Percentiles rank a stretch among this genome's conserved stretches.
Evolutionary conservation across 2,329 filamentous ascomycete genomes (phyloP).

Genomic region (Aureobasidium sp.): DNA sequence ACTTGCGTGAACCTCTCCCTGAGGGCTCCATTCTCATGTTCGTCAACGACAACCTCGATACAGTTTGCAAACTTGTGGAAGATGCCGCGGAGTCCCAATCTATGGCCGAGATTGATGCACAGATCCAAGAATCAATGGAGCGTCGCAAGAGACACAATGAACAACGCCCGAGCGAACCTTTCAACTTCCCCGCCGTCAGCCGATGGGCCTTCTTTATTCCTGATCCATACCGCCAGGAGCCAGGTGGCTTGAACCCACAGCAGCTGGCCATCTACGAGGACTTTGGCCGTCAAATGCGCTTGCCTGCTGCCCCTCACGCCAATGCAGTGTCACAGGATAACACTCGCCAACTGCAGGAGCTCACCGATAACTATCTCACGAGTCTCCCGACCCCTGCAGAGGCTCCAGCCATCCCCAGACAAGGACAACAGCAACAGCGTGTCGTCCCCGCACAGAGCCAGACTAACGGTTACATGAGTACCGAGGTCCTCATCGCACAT

Average conservation of each 20-base stretch:
- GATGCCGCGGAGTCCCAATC: conserved; percentile 92
- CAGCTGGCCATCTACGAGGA: conserved; percentile 96
- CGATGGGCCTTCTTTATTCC: conserved; percentile 92
- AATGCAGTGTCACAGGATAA: conserved; percentile 53
- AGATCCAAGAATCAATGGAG: conserved; percentile 76
- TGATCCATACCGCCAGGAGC: conserved; percentile 81
- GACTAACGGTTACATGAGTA: conserved; percentile 55
- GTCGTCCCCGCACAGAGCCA: conserved; percentile 36
- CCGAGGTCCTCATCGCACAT: conserved; percentile 46
- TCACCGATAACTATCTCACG: conserved; percentile 57
- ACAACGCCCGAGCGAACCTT: conserved; percentile 73
- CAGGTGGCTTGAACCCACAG: conserved; percentile 76
- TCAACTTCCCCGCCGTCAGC: conserved; percentile 71
- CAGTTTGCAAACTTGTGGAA: conserved; percentile 89
- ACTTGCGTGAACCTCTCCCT: conserved; percentile 64
- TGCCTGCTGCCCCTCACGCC: conserved; percentile 41
- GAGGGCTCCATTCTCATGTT: conserved; percentile 98
- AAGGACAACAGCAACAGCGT: conserved; percentile 46
- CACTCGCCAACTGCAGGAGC: conserved; percentile 54
- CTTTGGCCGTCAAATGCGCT: conserved; percentile 77
- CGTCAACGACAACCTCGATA: conserved; percentile 93
- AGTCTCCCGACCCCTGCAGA: conserved; percentile 58
- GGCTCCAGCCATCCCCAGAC: conserved; percentile 53
- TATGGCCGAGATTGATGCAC: conserved; percentile 87
- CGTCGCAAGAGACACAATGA: conserved; percentile 68